Base-by-base conservation (phyloP, 2,329 filamentous ascomycete species). In the Fusarium algeriense region DNA sequence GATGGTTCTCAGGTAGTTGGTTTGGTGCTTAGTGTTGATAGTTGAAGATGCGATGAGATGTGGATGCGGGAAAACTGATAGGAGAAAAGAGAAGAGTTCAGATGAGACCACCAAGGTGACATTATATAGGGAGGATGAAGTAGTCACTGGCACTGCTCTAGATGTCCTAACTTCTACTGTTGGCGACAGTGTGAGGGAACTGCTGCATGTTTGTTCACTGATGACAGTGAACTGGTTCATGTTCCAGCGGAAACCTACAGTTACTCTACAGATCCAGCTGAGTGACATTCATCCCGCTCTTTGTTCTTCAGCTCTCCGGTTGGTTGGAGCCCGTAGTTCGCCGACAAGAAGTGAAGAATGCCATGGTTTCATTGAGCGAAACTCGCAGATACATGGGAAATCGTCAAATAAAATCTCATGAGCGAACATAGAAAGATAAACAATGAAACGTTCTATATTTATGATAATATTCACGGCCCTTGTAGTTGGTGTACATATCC, bases 261-360 rank as follows among this genome's bases (percentile, higher is more conserved):
- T 2, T 28, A 26, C 4, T 14, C 54, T 19, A 7, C 10, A 0
- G 6, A 7, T 28, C 8, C 2, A 14, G 15, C 6, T 1, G 17
- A 19, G 41, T 19, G 45, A 19, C 14, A 15, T 2, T 0, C 8
- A 8, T 11, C 19, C 32, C 5, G 4, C 0, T 17, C 4, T 45
- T n/a, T 5, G 14, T 6, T 40, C 10, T 32, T 26, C 17, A 17
- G 26, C 17, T 20, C 4, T 7, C 7, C 11, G 30, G 4, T 8
- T 17, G 6, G 11, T 35, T 6, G 7, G 20, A 15, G 15, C 4
- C 1, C 14, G 4, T 7, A 2, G 26, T 40, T 15, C 28, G 7
- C 7, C 34, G 7, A 20, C 8, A 28, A 9, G n/a, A 10, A 34
- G 19, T 12, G 55, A 53, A 53, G 35, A 41, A 1, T 12, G 14